Conservation (phyloP, 2,329 filamentous ascomycete genomes). For the Aspergillus versicolor region DNA sequence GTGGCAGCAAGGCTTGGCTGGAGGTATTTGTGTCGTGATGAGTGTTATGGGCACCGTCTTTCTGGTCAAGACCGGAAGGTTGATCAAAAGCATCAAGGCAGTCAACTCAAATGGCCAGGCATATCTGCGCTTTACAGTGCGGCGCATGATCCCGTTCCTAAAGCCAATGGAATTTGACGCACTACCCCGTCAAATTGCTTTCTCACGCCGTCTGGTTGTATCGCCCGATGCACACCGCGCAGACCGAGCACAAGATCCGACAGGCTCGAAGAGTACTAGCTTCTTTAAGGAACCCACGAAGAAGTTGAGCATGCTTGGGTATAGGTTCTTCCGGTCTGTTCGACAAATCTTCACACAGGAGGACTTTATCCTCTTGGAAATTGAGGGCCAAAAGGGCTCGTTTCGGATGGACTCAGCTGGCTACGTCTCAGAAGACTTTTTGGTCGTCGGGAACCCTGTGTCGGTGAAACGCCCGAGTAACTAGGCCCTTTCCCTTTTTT, state of each 20-base stretch:
- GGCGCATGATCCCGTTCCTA: constrained; percentile 38
- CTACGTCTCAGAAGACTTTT: constrained; percentile 34
- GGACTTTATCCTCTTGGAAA: constrained; percentile 39
- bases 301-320: constrained; percentile 30
- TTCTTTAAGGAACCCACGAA: constrained; percentile 36
- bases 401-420: constrained; percentile 41
- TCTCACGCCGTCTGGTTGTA: constrained; percentile 34
- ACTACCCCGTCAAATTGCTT: constrained; percentile 34
- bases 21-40: constrained; percentile 60
- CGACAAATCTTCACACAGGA: constrained; percentile 42
- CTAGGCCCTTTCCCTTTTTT: neutral
- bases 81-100: constrained; percentile 60
- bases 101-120: constrained; percentile 38
- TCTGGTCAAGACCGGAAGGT: constrained; percentile 55
- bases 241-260: neutral
- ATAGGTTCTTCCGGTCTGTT: constrained; percentile 34
- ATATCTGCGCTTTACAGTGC: constrained; percentile 36
- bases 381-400: constrained; percentile 34
- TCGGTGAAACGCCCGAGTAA: constrained; percentile 10
- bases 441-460: constrained; percentile 33
- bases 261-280: constrained; percentile 15
- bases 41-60: constrained; percentile 61
- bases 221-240: constrained; percentile 24
- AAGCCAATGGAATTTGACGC: constrained; percentile 36
- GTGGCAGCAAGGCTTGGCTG: constrained; percentile 61